Percentiles rank a stretch among this genome's conserved stretches.
phyloP scores from a whole-genome alignment of 2,329 filamentous ascomycete genomes.

The Aspergillus pseudoglaucus region DNA sequence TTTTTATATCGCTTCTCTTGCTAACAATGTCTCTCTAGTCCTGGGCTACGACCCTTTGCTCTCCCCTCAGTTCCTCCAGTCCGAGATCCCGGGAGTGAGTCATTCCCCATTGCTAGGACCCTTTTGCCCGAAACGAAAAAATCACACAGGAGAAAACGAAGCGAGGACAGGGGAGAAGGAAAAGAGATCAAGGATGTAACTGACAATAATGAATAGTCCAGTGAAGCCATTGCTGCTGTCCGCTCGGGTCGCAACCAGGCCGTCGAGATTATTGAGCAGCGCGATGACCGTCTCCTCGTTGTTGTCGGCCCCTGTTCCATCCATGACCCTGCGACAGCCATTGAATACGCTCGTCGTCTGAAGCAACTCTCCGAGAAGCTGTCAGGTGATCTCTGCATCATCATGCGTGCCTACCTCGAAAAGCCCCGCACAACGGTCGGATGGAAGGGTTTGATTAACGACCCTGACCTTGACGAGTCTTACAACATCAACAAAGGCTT shows the following conservation, averaged over 20 bases:
- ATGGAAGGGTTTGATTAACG: slow-evolving; percentile 99
- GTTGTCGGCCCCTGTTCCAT: slow-evolving; percentile 95
- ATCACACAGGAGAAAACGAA: not conserved
- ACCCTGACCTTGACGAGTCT: slow-evolving; percentile 93
- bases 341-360: slow-evolving; percentile 80
- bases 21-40: slow-evolving; percentile 49
- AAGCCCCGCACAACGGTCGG: slow-evolving; percentile 97
- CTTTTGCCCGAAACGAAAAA: slow-evolving; percentile 58
- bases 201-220: slow-evolving; percentile 24
- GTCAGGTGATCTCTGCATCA: slow-evolving; percentile 74
- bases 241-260: slow-evolving; percentile 47
- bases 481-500: slow-evolving; percentile 99
- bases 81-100: slow-evolving; percentile 66
- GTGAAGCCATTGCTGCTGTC: slow-evolving; percentile 36
- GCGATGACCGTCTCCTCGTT: slow-evolving; percentile 82
- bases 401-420: slow-evolving; percentile 98
- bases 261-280: slow-evolving; percentile 66
- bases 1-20: not conserved
- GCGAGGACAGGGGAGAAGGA: slow-evolving; percentile 38
- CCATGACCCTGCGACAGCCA: slow-evolving; percentile 80
- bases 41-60: slow-evolving; percentile 91
- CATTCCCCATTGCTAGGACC: slow-evolving; percentile 57
- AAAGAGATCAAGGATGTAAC: slow-evolving; percentile 21
- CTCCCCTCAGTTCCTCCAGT: slow-evolving; percentile 76
- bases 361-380: slow-evolving; percentile 73